Evolutionary conservation across 768 basidiomycete species (phyloP).

Genomic region (Auricularia sp.): DNA sequence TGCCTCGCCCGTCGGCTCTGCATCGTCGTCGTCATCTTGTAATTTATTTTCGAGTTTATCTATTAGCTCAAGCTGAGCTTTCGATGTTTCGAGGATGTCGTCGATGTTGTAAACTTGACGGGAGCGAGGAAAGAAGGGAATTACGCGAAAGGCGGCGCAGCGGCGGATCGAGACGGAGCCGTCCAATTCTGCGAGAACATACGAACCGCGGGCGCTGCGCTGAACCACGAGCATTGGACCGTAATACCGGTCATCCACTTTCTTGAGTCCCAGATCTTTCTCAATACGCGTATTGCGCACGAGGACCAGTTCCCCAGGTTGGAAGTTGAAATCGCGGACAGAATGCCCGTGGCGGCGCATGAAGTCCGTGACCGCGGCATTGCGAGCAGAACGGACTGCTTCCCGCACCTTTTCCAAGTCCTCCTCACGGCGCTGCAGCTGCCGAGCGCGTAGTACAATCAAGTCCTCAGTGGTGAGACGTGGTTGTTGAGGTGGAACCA

Average conservation of each 20-base stretch:
- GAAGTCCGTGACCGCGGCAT: conserved; percentile 18
- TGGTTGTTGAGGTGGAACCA: conserved; percentile 14
- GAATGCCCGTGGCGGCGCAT: conserved; percentile 12
- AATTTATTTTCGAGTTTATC: too few species aligned
- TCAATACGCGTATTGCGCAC: conserved; percentile 26
- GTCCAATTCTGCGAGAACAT: conserved; percentile 12
- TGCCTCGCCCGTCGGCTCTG: too few species aligned
- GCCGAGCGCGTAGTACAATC: conserved; percentile 14
- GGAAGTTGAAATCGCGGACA: conserved; percentile 18
- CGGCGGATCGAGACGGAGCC: conserved; percentile 8
- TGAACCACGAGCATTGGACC: conserved; percentile 28
- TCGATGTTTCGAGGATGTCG: neutral
- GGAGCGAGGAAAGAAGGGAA: neutral
- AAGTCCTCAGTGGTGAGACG: conserved; percentile 15
- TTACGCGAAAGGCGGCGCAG: conserved; percentile 8
- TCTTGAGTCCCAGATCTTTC: conserved; percentile 17
- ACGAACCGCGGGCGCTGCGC: conserved; percentile 3
- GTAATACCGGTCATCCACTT: conserved; percentile 25
- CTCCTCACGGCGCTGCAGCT: conserved; percentile 17
- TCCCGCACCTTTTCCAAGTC: conserved; percentile 16
- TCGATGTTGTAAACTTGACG: neutral
- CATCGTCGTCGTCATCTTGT: too few species aligned
- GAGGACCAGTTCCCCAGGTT: conserved; percentile 25
- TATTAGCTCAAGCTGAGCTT: neutral
- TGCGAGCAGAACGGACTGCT: conserved; percentile 10